phyloP scores from a whole-genome alignment of 179 eudicot genomes.

The Spergularia azorica region DNA sequence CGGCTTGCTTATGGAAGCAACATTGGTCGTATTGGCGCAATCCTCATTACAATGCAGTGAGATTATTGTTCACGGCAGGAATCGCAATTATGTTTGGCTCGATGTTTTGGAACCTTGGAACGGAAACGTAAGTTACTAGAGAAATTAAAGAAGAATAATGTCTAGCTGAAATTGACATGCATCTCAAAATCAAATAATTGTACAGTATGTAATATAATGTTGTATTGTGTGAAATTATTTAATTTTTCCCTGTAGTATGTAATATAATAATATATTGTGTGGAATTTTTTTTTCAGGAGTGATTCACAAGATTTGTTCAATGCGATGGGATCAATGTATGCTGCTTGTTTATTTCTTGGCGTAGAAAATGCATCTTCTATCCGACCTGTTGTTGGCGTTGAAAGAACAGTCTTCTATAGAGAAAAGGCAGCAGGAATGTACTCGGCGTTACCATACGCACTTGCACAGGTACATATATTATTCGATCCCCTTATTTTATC shows the following conservation, averaged over 20 bases:
- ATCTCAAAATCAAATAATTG: too few species aligned
- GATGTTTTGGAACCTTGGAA: conserved; percentile 34
- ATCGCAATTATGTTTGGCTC: conserved; percentile 34
- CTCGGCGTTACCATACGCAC: conserved; percentile 35
- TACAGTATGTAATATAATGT: too few species aligned
- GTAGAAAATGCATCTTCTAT: conserved; percentile 31
- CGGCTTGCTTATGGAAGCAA: conserved; percentile 34
- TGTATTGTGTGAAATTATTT: too few species aligned
- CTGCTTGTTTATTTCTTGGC: conserved; percentile 32
- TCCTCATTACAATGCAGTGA: conserved; percentile 32
- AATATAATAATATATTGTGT: too few species aligned
- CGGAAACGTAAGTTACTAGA: conserved; percentile 23
- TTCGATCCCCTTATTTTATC: too few species aligned
- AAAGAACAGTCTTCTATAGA: conserved; percentile 38
- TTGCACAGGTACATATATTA: conserved; percentile 25
- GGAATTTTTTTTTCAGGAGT: neutral
- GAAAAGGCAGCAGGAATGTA: conserved; percentile 36
- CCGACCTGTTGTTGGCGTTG: conserved; percentile 31
- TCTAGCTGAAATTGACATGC: too few species aligned
- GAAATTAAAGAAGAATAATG: too few species aligned
- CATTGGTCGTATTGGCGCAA: conserved; percentile 36
- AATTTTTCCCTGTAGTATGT: too few species aligned
- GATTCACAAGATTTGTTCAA: conserved; percentile 27
- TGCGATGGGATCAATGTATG: conserved; percentile 37
- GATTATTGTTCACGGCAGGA: conserved; percentile 33